Conservation (phyloP, 2,329 filamentous ascomycete species). For the Rugonectria rugulosa region DNA sequence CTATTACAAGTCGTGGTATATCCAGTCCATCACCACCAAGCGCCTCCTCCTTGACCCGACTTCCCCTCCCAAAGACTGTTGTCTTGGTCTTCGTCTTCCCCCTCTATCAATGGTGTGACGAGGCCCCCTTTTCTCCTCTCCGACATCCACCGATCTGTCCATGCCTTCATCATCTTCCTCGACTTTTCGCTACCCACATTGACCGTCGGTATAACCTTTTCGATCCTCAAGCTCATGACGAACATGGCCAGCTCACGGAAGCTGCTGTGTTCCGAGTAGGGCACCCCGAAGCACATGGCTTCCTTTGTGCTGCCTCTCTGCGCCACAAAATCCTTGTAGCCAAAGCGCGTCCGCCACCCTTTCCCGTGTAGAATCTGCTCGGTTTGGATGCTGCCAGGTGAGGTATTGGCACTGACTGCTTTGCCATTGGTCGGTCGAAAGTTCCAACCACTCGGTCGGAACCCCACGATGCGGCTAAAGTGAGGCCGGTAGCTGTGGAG, state of each 20-base stretch:
- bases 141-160: slow-evolving; percentile 68
- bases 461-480: slow-evolving; percentile 87
- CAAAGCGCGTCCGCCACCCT: slow-evolving; percentile 80
- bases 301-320: slow-evolving; percentile 85
- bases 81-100: slow-evolving; percentile 44
- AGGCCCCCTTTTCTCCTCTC: slow-evolving; percentile 66
- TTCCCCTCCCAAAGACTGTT: slow-evolving; percentile 50
- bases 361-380: slow-evolving; percentile 62
- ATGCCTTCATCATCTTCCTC: slow-evolving; percentile 68
- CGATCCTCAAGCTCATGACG: slow-evolving; percentile 84
- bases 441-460: slow-evolving; percentile 93
- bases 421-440: slow-evolving; percentile 73
- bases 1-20: background rate
- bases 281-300: slow-evolving; percentile 89
- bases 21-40: slow-evolving; percentile 43
- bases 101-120: slow-evolving; percentile 53
- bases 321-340: slow-evolving; percentile 74
- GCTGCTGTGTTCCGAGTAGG: slow-evolving; percentile 94
- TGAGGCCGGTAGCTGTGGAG: slow-evolving; percentile 79
- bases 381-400: slow-evolving; percentile 58
- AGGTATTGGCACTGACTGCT: slow-evolving; percentile 61
- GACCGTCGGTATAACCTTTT: slow-evolving; percentile 91
- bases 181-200: slow-evolving; percentile 73
- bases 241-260: slow-evolving; percentile 96
- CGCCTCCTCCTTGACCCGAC: slow-evolving; percentile 47